Evolutionary conservation across 2,329 filamentous ascomycete species (phyloP), one percentile per base, ranked within the genome.

Genomic region (Arthrobotrys pseudoclavata): DNA sequence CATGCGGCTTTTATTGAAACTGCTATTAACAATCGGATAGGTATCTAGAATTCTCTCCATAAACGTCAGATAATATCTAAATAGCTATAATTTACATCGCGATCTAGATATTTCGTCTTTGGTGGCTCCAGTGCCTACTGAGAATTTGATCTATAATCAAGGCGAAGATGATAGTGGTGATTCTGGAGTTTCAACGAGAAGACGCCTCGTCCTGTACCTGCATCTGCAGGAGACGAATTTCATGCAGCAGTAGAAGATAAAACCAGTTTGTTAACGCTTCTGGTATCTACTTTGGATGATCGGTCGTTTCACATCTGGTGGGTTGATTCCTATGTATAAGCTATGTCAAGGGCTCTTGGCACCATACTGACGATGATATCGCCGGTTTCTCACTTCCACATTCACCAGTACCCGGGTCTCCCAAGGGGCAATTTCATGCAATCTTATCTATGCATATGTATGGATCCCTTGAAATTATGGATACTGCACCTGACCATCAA

Each of bases 151-250:
- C 29, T 3, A 31, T 31, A 3, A 7, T 31, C 7, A 3, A 31
- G 29, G 29, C 29, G 29, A 31, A 37, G 34, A 7, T 12, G 34
- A 37, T 37, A 37, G 34, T 37, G 5, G 34, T 2, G 37, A 40
- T 15, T n/a, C 4, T 40, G 13, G 12, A 40, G 37, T 15, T 15
- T 40, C 12, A 7, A 31, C 13, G 37, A 31, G 13, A 53, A 22
- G 22, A 42, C 24, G 47, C 47, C 22, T 37, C 34, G 20, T 57
- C 57, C 26, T 64, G 71, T 69, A 76, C 63, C 71, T 69, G 71
- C 70, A 63, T 63, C 70, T 68, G 70, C 70, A 69, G 70, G 70
- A 69, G 53, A 29, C 50, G 31, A 60, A 75, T 75, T 69, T 76
- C 55, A 76, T 68, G 55, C 71, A 55, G 62, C 71, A 22, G 47